Evolutionary conservation across 2,329 filamentous ascomycete species (phyloP), one percentile per base, ranked within the genome.

Genomic region (Elsinoe ampelina): DNA sequence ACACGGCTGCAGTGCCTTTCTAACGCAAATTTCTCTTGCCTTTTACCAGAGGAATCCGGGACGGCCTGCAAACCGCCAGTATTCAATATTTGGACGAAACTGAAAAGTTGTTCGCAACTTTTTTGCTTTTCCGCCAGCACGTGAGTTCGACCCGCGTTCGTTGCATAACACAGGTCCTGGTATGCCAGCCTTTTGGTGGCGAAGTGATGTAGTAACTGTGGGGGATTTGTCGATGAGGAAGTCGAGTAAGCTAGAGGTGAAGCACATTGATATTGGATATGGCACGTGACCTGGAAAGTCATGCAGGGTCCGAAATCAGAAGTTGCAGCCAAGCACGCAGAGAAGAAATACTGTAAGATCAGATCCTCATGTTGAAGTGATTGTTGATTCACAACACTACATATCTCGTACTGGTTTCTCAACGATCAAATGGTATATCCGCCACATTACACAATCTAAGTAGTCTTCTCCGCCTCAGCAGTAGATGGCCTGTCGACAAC

Each of bases 11-110:
- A 45, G 41, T 45, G 41, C 41, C 41, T 45, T 22, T 45, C 41
- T 45, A 45, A 45, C 41, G 41, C 41, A 45, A 45, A 45, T 45
- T 45, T 45, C 41, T 45, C 41, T 45, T 45, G 41, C 41, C 41
- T 45, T 45, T 45, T 45, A 45, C 41, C 41, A 45, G 41, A 45
- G 41, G 41, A 45, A 45, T 45, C 41, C 41, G 41, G 41, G 41
- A 45, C 13, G 26, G 41, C 41, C 41, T 45, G 41, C 41, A 45
- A 12, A 22, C 26, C 41, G 41, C 41, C 41, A 45, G 20, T 45
- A 8, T 11, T 11, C 10, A 45, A 45, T 45, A 11, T 45, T 45
- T 45, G 41, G 20, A 45, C n/a, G 20, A 15, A 45, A 11, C 7
- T 45, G 41, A 45, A 45, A 45, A 45, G 41, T 22, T 26, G 26